phyloP scores from a whole-genome alignment of 2,329 filamentous ascomycete genomes.

The Clarireedia paspali region DNA sequence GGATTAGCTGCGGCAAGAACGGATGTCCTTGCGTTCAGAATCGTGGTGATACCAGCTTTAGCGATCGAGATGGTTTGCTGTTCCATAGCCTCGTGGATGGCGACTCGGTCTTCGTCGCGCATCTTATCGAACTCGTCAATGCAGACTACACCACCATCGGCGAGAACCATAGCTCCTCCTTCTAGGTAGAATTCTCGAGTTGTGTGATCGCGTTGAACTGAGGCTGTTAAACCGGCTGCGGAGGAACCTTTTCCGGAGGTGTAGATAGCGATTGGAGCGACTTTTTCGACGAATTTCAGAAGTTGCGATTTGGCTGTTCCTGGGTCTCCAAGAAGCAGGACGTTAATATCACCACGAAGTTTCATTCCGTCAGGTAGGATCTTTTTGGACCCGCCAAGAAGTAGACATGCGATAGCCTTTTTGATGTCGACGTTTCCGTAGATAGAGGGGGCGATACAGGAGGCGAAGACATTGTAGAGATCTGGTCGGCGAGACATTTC shows the following conservation, averaged over 20 bases:
- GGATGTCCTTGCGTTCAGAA: constrained; percentile 90
- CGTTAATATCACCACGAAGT: constrained; percentile 95
- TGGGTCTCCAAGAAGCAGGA: constrained; percentile 90
- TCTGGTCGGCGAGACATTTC: constrained; percentile 87
- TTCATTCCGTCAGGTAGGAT: constrained; percentile 97
- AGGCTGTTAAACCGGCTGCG: constrained; percentile 92
- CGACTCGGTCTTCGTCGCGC: constrained; percentile 90
- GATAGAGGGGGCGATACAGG: constrained; percentile 94
- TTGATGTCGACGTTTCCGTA: constrained; percentile 96
- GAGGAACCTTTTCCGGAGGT: constrained; percentile 98
- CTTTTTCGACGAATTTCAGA: constrained; percentile 95
- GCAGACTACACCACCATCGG: constrained; percentile 93
- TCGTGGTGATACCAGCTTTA: constrained; percentile 97
- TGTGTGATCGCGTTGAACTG: constrained; percentile 84
- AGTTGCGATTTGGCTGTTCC: constrained; percentile 98
- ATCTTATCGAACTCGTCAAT: constrained; percentile 99
- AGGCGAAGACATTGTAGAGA: constrained; percentile 83
- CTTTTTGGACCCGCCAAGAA: constrained; percentile 95
- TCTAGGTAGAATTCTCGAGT: constrained; percentile 97
- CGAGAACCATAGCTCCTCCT: constrained; percentile 96
- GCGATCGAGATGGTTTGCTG: constrained; percentile 99
- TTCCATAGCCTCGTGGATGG: constrained; percentile 56
- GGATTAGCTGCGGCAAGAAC: constrained; percentile 95
- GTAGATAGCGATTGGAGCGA: constrained; percentile 93
- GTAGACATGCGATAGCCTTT: constrained; percentile 87